phyloP scores from a whole-genome alignment of 164 flowering plant genomes.

The Platanus orientalis region DNA sequence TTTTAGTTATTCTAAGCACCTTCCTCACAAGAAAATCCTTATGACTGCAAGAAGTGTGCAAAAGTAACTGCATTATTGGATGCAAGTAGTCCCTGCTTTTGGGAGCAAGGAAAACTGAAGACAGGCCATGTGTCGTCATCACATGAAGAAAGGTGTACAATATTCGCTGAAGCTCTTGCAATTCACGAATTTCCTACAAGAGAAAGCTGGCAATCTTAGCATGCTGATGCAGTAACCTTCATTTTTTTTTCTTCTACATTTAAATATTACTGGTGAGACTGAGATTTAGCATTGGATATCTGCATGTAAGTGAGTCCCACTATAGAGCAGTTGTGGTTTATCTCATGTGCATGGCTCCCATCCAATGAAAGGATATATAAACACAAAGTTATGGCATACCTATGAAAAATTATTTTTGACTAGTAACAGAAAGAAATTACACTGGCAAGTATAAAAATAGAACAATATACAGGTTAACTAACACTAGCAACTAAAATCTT shows the following conservation, averaged over 20 bases:
- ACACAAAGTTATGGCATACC: too few relatives aligned
- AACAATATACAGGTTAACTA: too few relatives aligned
- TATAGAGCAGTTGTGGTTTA: not conserved
- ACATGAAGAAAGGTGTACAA: constrained; percentile 85
- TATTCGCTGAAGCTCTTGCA: constrained; percentile 82
- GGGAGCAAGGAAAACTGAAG: constrained; percentile 74
- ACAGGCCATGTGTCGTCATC: constrained; percentile 74
- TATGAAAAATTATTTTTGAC: too few relatives aligned
- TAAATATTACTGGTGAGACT: too few relatives aligned
- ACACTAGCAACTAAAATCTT: too few relatives aligned
- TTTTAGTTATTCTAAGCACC: constrained; percentile 36
- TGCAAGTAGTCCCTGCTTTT: constrained; percentile 65
- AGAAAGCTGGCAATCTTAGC: constrained; percentile 6
- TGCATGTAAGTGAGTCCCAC: not conserved
- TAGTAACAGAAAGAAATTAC: too few relatives aligned
- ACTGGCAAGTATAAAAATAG: too few relatives aligned
- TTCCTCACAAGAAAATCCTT: constrained; percentile 78
- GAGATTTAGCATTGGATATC: not conserved
- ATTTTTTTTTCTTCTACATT: too few relatives aligned
- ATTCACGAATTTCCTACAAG: constrained; percentile 85
- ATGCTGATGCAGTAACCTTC: not conserved
- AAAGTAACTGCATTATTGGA: constrained; percentile 69
- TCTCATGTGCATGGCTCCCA: too few relatives aligned
- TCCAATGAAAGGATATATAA: too few relatives aligned
- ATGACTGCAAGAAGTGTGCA: constrained; percentile 66